A percentile compares a stretch with the other conserved stretches of the same genome.
Conservation (phyloP, 164 flowering plant species). For the Pachysandra terminalis region DNA sequence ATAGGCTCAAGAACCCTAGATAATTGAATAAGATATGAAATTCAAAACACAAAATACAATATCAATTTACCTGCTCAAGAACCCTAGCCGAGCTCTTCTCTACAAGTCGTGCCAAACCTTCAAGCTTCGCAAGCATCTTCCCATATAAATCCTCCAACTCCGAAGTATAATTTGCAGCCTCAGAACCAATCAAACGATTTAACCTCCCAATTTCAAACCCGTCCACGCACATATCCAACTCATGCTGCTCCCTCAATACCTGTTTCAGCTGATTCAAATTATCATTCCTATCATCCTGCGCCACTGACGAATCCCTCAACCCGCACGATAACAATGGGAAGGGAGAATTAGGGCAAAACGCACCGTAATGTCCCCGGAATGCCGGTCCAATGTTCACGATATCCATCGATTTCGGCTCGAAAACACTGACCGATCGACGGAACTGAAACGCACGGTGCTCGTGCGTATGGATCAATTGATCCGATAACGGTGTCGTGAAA, state of each 20-base stretch:
- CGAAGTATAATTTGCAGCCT: conserved; percentile 43
- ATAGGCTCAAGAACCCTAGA: too few relatives aligned
- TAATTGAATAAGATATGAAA: too few relatives aligned
- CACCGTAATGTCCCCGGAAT: conserved; percentile 68
- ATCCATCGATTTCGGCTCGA: conserved; percentile 52
- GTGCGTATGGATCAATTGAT: conserved; percentile 67
- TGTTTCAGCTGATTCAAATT: conserved; percentile 27
- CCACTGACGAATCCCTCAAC: conserved; percentile 21
- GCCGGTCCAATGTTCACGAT: conserved; percentile 82
- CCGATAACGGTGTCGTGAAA: conserved; percentile 48
- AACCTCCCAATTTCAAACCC: conserved; percentile 58
- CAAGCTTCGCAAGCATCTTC: conserved; percentile 74
- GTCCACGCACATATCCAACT: conserved; percentile 46
- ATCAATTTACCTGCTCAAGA: conserved; percentile 53
- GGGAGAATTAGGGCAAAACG: conserved; percentile 55
- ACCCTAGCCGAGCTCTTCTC: conserved; percentile 61
- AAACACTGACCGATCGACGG: conserved; percentile 14
- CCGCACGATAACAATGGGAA: conserved; percentile 55
- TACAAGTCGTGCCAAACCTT: conserved; percentile 54
- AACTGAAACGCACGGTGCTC: conserved; percentile 75
- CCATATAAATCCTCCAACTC: conserved; percentile 76
- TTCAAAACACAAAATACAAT: too few relatives aligned
- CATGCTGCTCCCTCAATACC: conserved; percentile 38
- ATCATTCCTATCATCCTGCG: conserved; percentile 24
- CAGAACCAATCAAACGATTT: conserved; percentile 57